phyloP scores from a whole-genome alignment of 495 filamentous ascomycete genomes.

The Emericellopsis terricola region DNA sequence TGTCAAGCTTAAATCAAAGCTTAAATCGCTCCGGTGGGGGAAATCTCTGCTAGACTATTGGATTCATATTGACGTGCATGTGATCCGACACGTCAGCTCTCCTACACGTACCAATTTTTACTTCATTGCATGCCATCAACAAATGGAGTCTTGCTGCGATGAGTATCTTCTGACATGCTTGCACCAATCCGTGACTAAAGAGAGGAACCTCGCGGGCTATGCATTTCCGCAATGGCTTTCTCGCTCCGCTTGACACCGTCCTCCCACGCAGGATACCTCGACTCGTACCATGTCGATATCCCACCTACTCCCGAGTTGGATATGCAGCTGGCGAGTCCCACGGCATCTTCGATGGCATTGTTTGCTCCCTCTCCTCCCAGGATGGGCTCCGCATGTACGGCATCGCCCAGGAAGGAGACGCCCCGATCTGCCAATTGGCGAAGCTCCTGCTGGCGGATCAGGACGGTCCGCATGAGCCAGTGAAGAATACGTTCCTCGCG shows the following conservation, averaged over 20 bases:
- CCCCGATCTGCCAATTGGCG: constrained; percentile 8
- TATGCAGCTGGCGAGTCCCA: constrained; percentile 18
- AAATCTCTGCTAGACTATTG: too few relatives aligned
- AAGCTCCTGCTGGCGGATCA: constrained; percentile 7
- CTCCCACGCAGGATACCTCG: constrained; percentile 11
- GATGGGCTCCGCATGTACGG: constrained; percentile 20
- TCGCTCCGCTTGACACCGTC: constrained; percentile 10
- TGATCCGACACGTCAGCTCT: too few relatives aligned
- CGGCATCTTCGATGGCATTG: constrained; percentile 17
- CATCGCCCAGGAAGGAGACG: constrained; percentile 19
- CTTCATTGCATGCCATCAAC: too few relatives aligned
- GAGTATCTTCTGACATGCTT: too few relatives aligned
- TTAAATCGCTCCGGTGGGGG: too few relatives aligned
- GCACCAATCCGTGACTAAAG: too few relatives aligned
- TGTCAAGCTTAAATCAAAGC: too few relatives aligned
- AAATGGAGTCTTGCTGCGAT: too few relatives aligned
- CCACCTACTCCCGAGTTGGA: constrained; percentile 2
- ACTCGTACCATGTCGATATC: constrained; percentile 9
- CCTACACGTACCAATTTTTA: too few relatives aligned
- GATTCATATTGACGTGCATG: too few relatives aligned
- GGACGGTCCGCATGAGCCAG: constrained; percentile 23
- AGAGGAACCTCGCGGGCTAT: neutral
- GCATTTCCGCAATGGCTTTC: constrained; percentile 2
- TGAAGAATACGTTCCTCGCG: constrained; percentile 16
- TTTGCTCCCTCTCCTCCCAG: constrained; percentile 24